phyloP scores from a whole-genome alignment of 768 basidiomycete genomes.

The Dioszegia crocea region DNA sequence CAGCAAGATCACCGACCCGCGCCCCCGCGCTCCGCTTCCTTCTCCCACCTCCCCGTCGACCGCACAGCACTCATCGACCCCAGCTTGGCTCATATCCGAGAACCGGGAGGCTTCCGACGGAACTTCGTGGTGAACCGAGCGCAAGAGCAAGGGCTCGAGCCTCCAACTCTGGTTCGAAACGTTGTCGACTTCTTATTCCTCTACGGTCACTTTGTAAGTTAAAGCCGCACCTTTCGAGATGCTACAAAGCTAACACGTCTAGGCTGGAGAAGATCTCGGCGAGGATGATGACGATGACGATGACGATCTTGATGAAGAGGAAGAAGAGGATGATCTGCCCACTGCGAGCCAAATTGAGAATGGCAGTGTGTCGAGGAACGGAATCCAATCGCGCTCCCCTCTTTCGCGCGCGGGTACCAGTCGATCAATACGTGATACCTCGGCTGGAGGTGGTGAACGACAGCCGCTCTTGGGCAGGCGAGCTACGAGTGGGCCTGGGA shows the following conservation, averaged over 20 bases:
- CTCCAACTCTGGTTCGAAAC: slow-evolving; percentile 63
- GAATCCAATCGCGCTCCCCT: slow-evolving; percentile 3
- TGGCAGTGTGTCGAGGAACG: neutral
- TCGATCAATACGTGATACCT: slow-evolving; percentile 29
- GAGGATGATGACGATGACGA: slow-evolving; percentile 78
- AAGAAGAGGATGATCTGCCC: slow-evolving; percentile 5
- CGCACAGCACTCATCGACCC: slow-evolving; percentile 56
- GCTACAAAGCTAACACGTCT: slow-evolving; percentile 1
- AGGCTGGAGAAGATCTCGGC: slow-evolving; percentile 85
- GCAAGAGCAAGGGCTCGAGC: slow-evolving; percentile 62
- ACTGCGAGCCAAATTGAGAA: slow-evolving; percentile 2
- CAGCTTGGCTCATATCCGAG: slow-evolving; percentile 85
- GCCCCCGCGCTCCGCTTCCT: slow-evolving; percentile 53
- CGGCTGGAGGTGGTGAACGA: slow-evolving; percentile 23
- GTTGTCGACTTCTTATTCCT: slow-evolving; percentile 92
- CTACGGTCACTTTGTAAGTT: slow-evolving; percentile 90
- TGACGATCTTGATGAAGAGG: slow-evolving; percentile 56
- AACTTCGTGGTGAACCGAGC: slow-evolving; percentile 76
- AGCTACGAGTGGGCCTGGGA: slow-evolving; percentile 3
- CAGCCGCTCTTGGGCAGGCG: slow-evolving; percentile 32
- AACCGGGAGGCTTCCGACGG: slow-evolving; percentile 89
- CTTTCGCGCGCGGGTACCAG: slow-evolving; percentile 24
- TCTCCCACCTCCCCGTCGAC: slow-evolving; percentile 60
- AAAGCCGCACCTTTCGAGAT: no score
- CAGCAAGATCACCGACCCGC: slow-evolving; percentile 32